Conservation (phyloP, 192 early-diverging fungal species). For the Coemansia nantahalensis region DNA sequence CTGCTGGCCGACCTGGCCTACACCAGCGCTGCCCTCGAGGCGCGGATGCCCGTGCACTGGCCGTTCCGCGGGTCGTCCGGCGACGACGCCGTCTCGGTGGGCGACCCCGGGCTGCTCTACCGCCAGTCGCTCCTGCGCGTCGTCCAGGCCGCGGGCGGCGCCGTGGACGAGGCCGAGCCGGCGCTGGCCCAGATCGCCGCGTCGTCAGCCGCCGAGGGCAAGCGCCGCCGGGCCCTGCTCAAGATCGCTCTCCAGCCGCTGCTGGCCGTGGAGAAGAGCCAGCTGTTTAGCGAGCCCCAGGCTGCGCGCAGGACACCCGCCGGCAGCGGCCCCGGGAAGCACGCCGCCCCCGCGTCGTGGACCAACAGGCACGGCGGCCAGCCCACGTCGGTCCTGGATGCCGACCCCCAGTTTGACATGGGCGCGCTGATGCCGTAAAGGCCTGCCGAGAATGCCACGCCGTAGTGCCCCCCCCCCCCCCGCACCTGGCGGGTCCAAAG, state of each 20-base stretch:
- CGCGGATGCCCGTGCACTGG: constrained; percentile 30
- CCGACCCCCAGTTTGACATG: constrained; percentile 32
- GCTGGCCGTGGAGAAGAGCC: constrained; percentile 41
- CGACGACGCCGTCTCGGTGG: constrained; percentile 2
- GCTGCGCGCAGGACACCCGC: neutral
- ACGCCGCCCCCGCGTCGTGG: constrained; percentile 10
- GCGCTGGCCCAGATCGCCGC: constrained; percentile 1
- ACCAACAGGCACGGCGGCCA: constrained; percentile 16
- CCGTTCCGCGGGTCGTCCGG: constrained; percentile 23
- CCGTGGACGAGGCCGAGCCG: constrained; percentile 9
- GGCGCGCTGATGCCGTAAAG: constrained; percentile 18
- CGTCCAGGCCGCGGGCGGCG: constrained; percentile 1
- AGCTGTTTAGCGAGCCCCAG: constrained; percentile 19
- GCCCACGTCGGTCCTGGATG: constrained; percentile 15
- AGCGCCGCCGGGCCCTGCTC: constrained; percentile 27
- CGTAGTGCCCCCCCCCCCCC: too few species aligned
- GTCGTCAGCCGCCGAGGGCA: neutral
- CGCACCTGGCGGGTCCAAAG: too few species aligned
- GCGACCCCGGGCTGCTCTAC: constrained; percentile 24
- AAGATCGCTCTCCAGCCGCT: constrained; percentile 22
- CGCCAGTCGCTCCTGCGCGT: constrained; percentile 6
- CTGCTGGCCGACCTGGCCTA: constrained; percentile 20
- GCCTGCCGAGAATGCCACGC: too few species aligned
- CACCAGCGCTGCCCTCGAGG: constrained; percentile 10
- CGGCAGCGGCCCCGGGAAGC: neutral